phyloP scores from a whole-genome alignment of 1,139 yeast species.

The Zygosaccharomyces pseudobailii region DNA sequence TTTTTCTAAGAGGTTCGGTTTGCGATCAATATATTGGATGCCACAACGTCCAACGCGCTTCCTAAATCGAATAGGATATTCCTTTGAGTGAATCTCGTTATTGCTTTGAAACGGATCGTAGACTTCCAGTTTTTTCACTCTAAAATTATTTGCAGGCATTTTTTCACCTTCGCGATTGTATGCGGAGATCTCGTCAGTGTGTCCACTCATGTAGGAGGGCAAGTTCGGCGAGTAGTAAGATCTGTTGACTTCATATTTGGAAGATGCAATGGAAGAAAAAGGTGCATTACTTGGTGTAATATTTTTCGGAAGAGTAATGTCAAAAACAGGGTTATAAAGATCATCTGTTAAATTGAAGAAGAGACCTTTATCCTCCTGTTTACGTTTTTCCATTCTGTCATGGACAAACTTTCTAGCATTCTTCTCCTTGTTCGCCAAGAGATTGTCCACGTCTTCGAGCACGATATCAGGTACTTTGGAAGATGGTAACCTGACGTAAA shows the following conservation, averaged over 20 bases:
- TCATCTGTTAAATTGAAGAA: conserved; percentile 87
- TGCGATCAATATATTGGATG: conserved; percentile 67
- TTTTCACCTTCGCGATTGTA: conserved; percentile 30
- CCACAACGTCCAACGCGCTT: conserved; percentile 74
- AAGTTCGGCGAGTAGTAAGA: conserved; percentile 43
- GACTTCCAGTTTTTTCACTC: conserved; percentile 28
- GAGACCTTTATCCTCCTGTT: conserved; percentile 60
- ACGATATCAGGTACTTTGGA: conserved; percentile 93
- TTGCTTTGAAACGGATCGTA: conserved; percentile 30
- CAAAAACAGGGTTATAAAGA: conserved; percentile 82
- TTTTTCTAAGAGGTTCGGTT: conserved; percentile 35
- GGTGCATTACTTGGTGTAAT: conserved; percentile 65
- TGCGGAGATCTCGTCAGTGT: conserved; percentile 22
- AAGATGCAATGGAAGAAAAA: conserved; percentile 73
- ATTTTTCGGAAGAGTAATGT: conserved; percentile 52
- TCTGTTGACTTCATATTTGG: conserved; percentile 64
- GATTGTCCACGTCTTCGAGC: conserved; percentile 72
- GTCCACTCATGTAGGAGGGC: conserved; percentile 27
- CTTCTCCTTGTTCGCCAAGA: conserved; percentile 69
- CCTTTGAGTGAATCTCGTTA: conserved; percentile 37
- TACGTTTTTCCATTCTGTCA: conserved; percentile 73
- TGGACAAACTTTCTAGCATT: conserved; percentile 77
- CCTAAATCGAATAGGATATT: conserved; percentile 60
- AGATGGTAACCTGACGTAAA: conserved; percentile 81
- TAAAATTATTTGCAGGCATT: conserved; percentile 14